Conservation (phyloP, 805 yeast genomes). For the Candida pini region DNA sequence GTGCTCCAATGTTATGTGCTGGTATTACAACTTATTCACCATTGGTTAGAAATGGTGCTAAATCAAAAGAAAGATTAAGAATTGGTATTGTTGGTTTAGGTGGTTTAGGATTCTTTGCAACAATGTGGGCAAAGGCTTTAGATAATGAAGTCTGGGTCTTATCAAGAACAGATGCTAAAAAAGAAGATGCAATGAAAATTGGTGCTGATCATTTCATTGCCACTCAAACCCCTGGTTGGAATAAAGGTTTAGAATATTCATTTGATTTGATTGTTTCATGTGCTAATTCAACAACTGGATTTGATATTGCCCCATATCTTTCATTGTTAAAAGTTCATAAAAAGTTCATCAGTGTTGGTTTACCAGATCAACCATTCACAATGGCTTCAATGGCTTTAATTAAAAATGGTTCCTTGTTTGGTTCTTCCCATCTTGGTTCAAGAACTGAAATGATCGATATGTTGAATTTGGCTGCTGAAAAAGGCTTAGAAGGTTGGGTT, state of each 20-base stretch:
- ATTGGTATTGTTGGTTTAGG: conserved; percentile 42
- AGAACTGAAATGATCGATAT: conserved; percentile 42
- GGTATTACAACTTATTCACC: conserved; percentile 49
- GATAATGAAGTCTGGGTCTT: conserved; percentile 42
- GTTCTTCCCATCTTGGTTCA: conserved; percentile 43
- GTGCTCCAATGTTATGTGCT: conserved; percentile 48
- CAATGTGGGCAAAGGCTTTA: conserved; percentile 38
- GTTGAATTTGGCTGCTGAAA: conserved; percentile 42
- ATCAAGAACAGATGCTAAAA: conserved; percentile 36
- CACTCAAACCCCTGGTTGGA: conserved; percentile 42
- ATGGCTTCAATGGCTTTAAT: conserved; percentile 31
- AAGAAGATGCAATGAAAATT: conserved; percentile 33
- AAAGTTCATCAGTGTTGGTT: conserved; percentile 42
- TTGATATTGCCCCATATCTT: conserved; percentile 31
- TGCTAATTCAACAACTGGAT: conserved; percentile 35
- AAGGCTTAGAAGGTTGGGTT: conserved; percentile 44
- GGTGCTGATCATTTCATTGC: conserved; percentile 41
- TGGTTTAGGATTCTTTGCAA: conserved; percentile 43
- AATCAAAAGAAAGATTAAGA: conserved; percentile 29
- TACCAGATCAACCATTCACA: conserved; percentile 44
- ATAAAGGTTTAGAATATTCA: conserved; percentile 22
- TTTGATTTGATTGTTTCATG: conserved; percentile 39
- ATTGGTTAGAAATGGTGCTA: conserved; percentile 33
- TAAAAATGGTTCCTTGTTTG: conserved; percentile 35
- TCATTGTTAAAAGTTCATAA: conserved; percentile 32